A percentile compares a stretch with the other conserved stretches of the same genome.
These are phyloP conservation scores for Trichoderma breve DNA, from an alignment of 2,329 filamentous ascomycete species.

Conservation along the genomic window DNA sequence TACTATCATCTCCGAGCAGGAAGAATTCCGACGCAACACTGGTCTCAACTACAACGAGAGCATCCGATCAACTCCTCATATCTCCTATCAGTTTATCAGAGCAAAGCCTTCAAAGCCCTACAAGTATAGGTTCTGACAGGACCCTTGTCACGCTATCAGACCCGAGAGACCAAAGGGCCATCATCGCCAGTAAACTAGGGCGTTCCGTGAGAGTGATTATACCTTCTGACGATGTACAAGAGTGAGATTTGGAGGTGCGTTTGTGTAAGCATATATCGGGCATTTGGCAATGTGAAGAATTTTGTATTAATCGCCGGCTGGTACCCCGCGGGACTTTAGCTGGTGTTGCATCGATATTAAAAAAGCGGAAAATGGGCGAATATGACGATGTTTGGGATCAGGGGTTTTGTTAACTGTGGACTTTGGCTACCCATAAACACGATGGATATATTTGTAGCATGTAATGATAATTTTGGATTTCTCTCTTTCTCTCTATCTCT, in stretches of 20 bases:
- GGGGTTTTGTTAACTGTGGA: not conserved
- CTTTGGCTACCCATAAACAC: not conserved
- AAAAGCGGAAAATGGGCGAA: not conserved
- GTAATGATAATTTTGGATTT: not conserved
- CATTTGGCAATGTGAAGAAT: not conserved
- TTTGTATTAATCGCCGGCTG: not conserved
- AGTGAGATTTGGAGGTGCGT: not conserved
- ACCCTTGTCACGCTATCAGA: not conserved
- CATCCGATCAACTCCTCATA: not conserved
- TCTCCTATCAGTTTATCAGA: constrained; percentile 7
- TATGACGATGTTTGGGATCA: not conserved
- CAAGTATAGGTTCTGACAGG: not conserved
- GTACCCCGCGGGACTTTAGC: not conserved
- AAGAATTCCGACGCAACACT: constrained; percentile 3
- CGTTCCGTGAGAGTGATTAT: not conserved
- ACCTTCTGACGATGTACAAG: not conserved
- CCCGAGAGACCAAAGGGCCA: not conserved
- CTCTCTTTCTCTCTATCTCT: not conserved
- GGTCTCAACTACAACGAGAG: constrained; percentile 1
- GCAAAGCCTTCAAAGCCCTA: not conserved
- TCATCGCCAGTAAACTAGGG: not conserved
- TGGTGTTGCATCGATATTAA: not conserved
- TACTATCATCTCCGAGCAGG: not conserved
- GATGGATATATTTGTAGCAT: not conserved
- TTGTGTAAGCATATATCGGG: not conserved